Conservation (phyloP, 352 stramenopile genomes). For the Globisporangium spinosum region DNA sequence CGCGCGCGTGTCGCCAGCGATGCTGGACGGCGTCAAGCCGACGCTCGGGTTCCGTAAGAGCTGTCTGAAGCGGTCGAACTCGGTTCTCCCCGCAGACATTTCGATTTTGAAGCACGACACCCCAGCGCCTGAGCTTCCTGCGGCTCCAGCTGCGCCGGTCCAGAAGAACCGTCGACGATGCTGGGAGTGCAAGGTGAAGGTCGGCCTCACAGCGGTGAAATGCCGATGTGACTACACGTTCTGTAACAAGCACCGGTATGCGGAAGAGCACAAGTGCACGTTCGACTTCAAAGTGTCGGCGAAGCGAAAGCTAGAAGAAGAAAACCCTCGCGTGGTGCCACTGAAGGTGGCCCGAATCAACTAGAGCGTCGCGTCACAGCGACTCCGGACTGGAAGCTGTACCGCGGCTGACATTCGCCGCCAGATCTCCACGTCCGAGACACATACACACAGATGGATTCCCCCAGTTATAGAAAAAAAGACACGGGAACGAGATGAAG, state of each 20-base stretch:
- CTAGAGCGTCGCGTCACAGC: conserved; percentile 24
- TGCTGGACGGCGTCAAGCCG: conserved; percentile 49
- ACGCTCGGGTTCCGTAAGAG: conserved; percentile 59
- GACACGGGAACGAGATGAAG: background rate
- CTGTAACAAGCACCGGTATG: conserved; percentile 87
- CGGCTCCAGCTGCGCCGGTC: conserved; percentile 23
- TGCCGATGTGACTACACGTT: conserved; percentile 90
- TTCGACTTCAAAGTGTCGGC: conserved; percentile 87
- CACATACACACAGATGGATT: background rate
- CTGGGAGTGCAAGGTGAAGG: conserved; percentile 86
- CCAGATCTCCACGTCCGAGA: background rate
- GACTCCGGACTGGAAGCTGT: background rate
- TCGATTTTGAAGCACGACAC: conserved; percentile 12
- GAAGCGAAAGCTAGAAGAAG: conserved; percentile 78
- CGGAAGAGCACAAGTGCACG: conserved; percentile 82
- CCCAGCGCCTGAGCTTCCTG: conserved; percentile 11
- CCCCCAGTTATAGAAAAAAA: conserved; percentile 9
- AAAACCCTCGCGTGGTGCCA: conserved; percentile 80
- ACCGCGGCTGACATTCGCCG: background rate
- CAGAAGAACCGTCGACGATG: conserved; percentile 89
- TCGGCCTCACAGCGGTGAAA: conserved; percentile 79
- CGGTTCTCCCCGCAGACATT: conserved; percentile 30
- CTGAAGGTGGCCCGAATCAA: conserved; percentile 86
- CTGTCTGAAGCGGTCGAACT: conserved; percentile 68
- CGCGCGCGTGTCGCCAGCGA: conserved; percentile 34